phyloP scores from a whole-genome alignment of 2,329 filamentous ascomycete species.

The Calonectria pseudoreteaudii region DNA sequence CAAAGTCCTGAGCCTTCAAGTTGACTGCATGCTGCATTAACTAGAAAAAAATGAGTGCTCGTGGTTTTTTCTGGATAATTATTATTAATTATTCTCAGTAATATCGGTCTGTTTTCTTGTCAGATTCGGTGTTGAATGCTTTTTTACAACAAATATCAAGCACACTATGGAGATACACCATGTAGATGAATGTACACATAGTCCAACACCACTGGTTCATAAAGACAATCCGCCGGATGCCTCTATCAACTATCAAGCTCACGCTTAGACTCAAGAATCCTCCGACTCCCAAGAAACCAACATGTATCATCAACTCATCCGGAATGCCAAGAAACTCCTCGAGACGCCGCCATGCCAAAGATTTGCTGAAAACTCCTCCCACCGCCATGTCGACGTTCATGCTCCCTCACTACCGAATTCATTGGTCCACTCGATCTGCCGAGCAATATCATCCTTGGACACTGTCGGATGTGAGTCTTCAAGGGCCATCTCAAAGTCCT shows the following conservation, averaged over 20 bases:
- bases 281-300: constrained; percentile 28
- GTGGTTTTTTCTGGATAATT: not conserved
- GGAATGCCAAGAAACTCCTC: constrained; percentile 42
- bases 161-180: not conserved
- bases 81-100: not conserved
- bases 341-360: constrained; percentile 46
- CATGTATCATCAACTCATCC: constrained; percentile 29
- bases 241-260: constrained; percentile 18
- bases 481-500: constrained; percentile 94
- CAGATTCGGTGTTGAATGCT: not conserved
- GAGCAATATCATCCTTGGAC: constrained; percentile 83
- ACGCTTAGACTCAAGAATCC: constrained; percentile 24
- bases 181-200: not conserved
- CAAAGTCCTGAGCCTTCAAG: not conserved
- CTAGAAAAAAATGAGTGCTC: not conserved
- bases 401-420: constrained; percentile 95
- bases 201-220: constrained; percentile 1
- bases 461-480: constrained; percentile 91
- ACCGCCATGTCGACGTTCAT: constrained; percentile 41
- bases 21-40: not conserved
- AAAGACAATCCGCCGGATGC: constrained; percentile 6
- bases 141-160: not conserved
- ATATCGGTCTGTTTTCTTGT: not conserved
- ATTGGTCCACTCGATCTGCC: constrained; percentile 92
- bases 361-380: constrained; percentile 28